phyloP scores from a whole-genome alignment of 129 eudicot genomes.

The carrot (Daucus carota) region DNA sequence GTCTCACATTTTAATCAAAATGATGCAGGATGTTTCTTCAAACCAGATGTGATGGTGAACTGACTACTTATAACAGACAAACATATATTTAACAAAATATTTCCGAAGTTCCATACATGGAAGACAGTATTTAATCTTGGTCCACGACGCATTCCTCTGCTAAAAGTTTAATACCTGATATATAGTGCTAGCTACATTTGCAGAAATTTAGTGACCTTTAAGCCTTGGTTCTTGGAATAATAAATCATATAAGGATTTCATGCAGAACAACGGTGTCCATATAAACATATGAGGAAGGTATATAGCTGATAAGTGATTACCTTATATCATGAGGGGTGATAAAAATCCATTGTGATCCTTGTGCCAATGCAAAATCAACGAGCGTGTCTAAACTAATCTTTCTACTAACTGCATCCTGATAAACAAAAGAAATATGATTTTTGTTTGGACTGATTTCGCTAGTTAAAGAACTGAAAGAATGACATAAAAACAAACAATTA shows the following conservation, averaged over 20 bases:
- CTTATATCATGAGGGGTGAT: conserved; percentile 97
- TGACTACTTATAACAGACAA: not conserved
- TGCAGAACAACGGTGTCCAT: not conserved
- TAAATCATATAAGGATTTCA: not conserved
- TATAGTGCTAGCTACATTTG: not conserved
- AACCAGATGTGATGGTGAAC: not conserved
- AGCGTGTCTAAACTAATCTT: conserved; percentile 86
- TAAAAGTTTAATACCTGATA: not conserved
- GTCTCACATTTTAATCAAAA: not conserved
- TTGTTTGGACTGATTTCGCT: not conserved
- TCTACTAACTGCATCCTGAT: conserved; percentile 97
- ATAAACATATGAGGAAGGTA: conserved; percentile 1
- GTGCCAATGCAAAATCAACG: conserved; percentile 80
- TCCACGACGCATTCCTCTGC: not conserved
- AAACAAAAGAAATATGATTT: not conserved
- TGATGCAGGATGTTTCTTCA: not conserved
- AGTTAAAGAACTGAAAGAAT: not conserved
- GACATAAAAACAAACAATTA: not conserved
- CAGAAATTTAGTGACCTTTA: not conserved
- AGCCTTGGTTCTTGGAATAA: not conserved
- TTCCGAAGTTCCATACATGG: not conserved
- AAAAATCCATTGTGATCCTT: conserved; percentile 94
- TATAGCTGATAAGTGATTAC: conserved; percentile 21
- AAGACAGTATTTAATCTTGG: not conserved
- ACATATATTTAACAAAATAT: not conserved